Evolutionary conservation across 2,329 filamentous ascomycete species (phyloP).

Genomic region (Neonectria sp.): DNA sequence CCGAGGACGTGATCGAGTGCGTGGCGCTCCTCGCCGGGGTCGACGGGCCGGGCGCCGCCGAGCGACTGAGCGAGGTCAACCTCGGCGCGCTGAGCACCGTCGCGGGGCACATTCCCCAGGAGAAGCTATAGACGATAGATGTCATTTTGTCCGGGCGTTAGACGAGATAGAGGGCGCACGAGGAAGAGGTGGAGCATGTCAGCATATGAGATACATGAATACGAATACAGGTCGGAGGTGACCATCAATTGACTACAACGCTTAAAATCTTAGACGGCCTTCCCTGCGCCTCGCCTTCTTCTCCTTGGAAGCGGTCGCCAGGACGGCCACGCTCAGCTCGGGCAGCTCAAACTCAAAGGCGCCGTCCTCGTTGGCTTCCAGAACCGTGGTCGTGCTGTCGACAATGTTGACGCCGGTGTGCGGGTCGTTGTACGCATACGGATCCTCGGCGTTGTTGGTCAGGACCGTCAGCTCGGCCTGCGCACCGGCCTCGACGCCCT

Average conservation of each 20-base stretch:
- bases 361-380: slow-evolving; percentile 62
- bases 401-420: slow-evolving; percentile 65
- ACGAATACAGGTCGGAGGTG: background rate
- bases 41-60: slow-evolving; percentile 54
- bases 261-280: too few relatives aligned
- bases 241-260: background rate
- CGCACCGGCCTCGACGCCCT: slow-evolving; percentile 57
- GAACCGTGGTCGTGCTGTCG: slow-evolving; percentile 53
- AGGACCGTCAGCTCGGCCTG: slow-evolving; percentile 62
- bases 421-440: slow-evolving; percentile 62
- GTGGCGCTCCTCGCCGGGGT: slow-evolving; percentile 70
- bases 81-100: slow-evolving; percentile 68
- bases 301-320: slow-evolving; percentile 58
- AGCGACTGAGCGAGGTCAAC: slow-evolving; percentile 67
- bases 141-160: background rate
- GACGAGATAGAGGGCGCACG: slow-evolving; percentile 11
- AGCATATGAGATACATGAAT: background rate
- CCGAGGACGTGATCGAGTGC: slow-evolving; percentile 86
- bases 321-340: slow-evolving; percentile 68
- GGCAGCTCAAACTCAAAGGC: slow-evolving; percentile 68
- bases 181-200: slow-evolving; percentile 3
- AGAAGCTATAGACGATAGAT: slow-evolving; percentile 36
- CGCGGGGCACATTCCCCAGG: slow-evolving; percentile 66
- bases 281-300: too few relatives aligned
- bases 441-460: slow-evolving; percentile 57